phyloP scores from a whole-genome alignment of 2,329 filamentous ascomycete species.

The Colletotrichum orbiculare region DNA sequence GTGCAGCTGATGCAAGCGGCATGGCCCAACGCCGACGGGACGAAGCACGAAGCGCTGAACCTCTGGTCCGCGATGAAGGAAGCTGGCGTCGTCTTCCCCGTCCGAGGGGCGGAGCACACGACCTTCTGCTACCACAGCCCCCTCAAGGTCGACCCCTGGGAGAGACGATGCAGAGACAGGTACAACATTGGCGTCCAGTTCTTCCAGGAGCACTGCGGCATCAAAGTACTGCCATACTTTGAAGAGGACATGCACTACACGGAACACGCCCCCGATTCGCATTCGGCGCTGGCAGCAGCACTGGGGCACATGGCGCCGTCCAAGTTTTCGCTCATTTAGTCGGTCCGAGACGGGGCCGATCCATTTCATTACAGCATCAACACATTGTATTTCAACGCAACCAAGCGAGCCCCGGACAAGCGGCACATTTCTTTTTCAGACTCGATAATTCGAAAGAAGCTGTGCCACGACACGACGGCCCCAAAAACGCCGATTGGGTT shows the following conservation, averaged over 20 bases:
- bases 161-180: slow-evolving; percentile 54
- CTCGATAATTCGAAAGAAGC: slow-evolving; percentile 25
- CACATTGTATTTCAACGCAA: background rate
- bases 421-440: slow-evolving; percentile 2
- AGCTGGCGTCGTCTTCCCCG: slow-evolving; percentile 48
- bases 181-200: slow-evolving; percentile 52
- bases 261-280: slow-evolving; percentile 49
- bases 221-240: slow-evolving; percentile 54
- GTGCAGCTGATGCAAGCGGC: slow-evolving; percentile 52
- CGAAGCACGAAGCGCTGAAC: slow-evolving; percentile 50
- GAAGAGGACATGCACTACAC: slow-evolving; percentile 57
- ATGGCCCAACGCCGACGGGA: slow-evolving; percentile 47
- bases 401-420: slow-evolving; percentile 15
- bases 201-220: slow-evolving; percentile 51
- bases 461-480: slow-evolving; percentile 26
- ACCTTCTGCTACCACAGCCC: slow-evolving; percentile 56
- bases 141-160: slow-evolving; percentile 57
- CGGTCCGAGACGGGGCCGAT: background rate
- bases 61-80: slow-evolving; percentile 51
- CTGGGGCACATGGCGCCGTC: slow-evolving; percentile 30
- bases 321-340: slow-evolving; percentile 35
- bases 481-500: slow-evolving; percentile 22
- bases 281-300: slow-evolving; percentile 33
- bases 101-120: slow-evolving; percentile 51
- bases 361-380: background rate